These are phyloP conservation scores for Trichoderma sp. DNA, from an alignment of 2,329 filamentous ascomycete genomes.

Conservation along the genomic window DNA sequence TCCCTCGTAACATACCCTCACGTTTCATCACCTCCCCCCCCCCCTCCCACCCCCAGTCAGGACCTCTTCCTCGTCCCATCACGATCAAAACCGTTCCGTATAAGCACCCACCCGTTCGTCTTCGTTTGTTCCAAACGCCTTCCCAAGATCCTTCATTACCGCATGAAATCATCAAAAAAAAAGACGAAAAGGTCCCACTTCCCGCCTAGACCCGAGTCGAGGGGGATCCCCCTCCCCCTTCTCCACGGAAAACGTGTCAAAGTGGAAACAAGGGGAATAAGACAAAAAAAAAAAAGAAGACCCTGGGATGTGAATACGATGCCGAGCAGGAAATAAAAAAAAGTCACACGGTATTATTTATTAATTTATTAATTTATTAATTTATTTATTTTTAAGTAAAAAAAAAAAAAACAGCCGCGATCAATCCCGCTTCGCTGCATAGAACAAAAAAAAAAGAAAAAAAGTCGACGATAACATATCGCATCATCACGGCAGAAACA, in stretches of 20 bases:
- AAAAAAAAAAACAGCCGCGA: not conserved
- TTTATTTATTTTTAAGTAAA: too few species aligned
- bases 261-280: not conserved
- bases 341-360: not conserved
- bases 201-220: not conserved
- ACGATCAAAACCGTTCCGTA: not conserved
- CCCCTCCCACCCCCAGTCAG: not conserved
- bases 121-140: not conserved
- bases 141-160: not conserved
- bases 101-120: not conserved
- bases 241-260: not conserved
- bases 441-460: not conserved
- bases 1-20: not conserved
- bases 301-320: not conserved
- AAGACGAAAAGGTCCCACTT: conserved; percentile 5
- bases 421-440: not conserved
- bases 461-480: not conserved
- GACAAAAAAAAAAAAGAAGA: too few species aligned
- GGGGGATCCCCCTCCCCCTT: too few species aligned
- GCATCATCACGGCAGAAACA: not conserved
- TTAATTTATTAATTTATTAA: too few species aligned
- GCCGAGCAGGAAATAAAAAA: not conserved
- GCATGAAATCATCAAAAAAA: not conserved
- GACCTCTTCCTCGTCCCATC: not conserved
- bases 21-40: not conserved